Percentiles rank a stretch among this genome's conserved stretches.
These are phyloP conservation scores for Brasenia schreberi DNA, from an alignment of 164 flowering plant genomes.

Conservation along the genomic window DNA sequence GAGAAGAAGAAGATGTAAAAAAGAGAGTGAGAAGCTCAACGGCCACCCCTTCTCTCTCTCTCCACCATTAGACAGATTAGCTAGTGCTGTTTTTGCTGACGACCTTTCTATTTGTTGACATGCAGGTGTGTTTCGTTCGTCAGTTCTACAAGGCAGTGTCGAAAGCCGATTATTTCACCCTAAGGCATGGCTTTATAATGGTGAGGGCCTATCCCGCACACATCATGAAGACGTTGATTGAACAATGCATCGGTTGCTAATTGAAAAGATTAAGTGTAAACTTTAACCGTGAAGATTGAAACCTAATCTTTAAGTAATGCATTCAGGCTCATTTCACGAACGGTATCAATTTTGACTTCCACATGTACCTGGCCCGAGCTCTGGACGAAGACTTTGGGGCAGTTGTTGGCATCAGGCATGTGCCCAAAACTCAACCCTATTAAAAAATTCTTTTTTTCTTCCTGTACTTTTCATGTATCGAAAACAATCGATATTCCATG, in stretches of 20 bases:
- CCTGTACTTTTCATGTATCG: not conserved
- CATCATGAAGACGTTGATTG: not conserved
- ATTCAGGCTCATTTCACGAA: conserved; percentile 16
- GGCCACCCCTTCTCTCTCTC: too few relatives aligned
- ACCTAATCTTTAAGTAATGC: not conserved
- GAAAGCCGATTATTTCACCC: conserved; percentile 50
- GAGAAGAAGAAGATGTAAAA: too few relatives aligned
- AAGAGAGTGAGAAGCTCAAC: too few relatives aligned
- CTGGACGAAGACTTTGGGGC: conserved; percentile 46
- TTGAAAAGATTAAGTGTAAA: not conserved
- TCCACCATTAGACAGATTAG: not conserved
- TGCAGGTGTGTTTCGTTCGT: conserved; percentile 41
- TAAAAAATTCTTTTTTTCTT: too few relatives aligned
- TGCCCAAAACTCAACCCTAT: not conserved
- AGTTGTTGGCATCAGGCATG: conserved; percentile 61
- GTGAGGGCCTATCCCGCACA: conserved; percentile 16
- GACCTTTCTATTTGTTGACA: not conserved
- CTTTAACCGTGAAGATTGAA: not conserved
- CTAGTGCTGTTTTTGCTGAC: not conserved
- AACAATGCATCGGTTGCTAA: not conserved
- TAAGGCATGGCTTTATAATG: conserved; percentile 66
- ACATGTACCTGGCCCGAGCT: conserved; percentile 40
- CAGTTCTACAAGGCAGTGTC: conserved; percentile 41
- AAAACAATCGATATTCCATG: too few relatives aligned
- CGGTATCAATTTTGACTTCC: conserved; percentile 37